Percentiles rank a stretch among this genome's conserved stretches.
Conservation (phyloP, 176 grass and related monocot genomes). For the Phyllostachys edulis region DNA sequence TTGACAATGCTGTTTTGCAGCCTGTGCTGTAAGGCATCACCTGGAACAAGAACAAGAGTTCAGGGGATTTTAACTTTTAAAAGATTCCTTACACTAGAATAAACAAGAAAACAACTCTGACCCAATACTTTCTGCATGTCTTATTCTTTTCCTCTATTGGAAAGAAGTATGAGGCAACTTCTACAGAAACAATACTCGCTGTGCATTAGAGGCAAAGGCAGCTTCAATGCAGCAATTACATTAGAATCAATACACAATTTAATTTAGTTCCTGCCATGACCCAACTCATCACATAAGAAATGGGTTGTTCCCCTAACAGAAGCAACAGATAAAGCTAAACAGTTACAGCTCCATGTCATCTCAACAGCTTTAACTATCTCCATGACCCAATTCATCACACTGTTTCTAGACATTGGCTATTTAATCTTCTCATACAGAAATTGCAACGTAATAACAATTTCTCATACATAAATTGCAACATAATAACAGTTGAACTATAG, state of each 20-base stretch:
- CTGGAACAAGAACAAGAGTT: conserved; percentile 51
- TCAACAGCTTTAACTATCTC: neutral
- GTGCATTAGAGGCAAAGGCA: neutral
- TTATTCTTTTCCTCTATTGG: neutral
- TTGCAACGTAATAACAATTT: neutral
- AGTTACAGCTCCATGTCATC: neutral
- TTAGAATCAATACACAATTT: neutral
- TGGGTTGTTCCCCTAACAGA: neutral
- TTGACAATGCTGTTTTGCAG: conserved; percentile 92
- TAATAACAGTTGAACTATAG: neutral
- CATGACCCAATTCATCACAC: too few relatives aligned
- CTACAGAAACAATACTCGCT: conserved; percentile 12
- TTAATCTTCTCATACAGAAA: neutral
- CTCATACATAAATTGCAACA: neutral
- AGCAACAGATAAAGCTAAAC: neutral
- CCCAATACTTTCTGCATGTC: neutral
- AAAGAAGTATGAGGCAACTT: neutral
- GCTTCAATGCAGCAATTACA: neutral
- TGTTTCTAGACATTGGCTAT: neutral
- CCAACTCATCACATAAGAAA: conserved; percentile 1
- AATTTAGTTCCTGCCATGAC: neutral
- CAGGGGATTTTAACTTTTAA: conserved; percentile 3
- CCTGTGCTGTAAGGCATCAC: conserved; percentile 99
- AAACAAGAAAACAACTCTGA: neutral
- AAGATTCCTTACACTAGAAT: neutral